These are phyloP conservation scores for Vigna trinervia DNA, from an alignment of 306 rosid species.

Conservation along the genomic window DNA sequence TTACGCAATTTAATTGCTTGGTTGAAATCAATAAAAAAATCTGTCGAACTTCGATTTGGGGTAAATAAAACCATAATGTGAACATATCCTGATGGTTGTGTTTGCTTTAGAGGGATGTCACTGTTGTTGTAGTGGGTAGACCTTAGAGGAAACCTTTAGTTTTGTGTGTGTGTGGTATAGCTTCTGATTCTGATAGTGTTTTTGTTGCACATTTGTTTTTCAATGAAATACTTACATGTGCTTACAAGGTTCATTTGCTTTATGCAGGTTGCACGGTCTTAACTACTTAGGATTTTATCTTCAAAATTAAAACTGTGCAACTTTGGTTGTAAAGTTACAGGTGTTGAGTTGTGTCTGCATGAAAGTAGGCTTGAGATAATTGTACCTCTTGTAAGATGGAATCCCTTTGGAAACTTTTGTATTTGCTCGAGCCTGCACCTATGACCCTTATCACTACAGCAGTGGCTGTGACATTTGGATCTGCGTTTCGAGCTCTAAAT, in stretches of 20 bases:
- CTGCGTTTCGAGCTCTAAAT: constrained; percentile 94
- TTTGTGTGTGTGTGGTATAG: background rate
- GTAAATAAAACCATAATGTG: constrained; percentile 18
- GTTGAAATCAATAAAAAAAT: background rate
- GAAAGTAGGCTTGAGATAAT: constrained; percentile 42
- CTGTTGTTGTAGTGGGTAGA: background rate
- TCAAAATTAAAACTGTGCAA: constrained; percentile 53
- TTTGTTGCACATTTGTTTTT: background rate
- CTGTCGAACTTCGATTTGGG: constrained; percentile 31
- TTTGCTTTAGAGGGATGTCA: constrained; percentile 14
- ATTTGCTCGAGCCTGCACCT: constrained; percentile 95
- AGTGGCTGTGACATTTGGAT: constrained; percentile 90
- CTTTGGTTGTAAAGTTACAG: constrained; percentile 55
- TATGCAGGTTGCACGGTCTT: constrained; percentile 82
- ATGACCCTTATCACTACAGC: constrained; percentile 80
- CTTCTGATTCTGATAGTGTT: background rate
- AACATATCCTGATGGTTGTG: constrained; percentile 22
- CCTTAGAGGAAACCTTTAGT: background rate
- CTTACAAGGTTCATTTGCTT: constrained; percentile 42
- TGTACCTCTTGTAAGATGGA: constrained; percentile 62
- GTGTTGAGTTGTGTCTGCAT: constrained; percentile 35
- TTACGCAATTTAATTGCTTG: constrained; percentile 16
- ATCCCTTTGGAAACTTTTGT: constrained; percentile 78
- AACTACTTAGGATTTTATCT: constrained; percentile 51
- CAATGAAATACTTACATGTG: constrained; percentile 10